Evolutionary conservation across 345 rosid species (phyloP), one percentile per base, ranked within the genome.

Genomic region (Camelina laxa): DNA sequence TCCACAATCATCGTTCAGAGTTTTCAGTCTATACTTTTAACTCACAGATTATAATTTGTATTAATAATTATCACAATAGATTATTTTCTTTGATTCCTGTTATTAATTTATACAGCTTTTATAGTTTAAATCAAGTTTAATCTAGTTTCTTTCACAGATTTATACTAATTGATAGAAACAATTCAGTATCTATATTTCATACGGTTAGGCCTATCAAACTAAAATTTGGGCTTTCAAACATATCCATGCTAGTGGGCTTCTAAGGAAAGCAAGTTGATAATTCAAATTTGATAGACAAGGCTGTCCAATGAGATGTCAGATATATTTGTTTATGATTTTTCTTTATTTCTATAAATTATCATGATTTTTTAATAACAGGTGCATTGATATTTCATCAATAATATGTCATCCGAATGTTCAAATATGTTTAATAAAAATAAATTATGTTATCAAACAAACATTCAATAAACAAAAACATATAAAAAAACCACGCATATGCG

Each of bases 341-440:
- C 27, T n/a, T 3, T 0, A 1, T 9, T 10, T 2, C 3, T 9
- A 8, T 3, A 17, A 10, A 58, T 45, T 47, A 70, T 70, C 59
- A 45, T 45, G 45, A 9, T 27, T n/a, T n/a, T n/a, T n/a, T n/a
- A n/a, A n/a, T n/a, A n/a, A 49, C 50, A 24, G 24, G 15, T 49
- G 49, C 75, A 60, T 16, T 60, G 24, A 70, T 72, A 62, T 62
- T 15, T 15, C 63, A 73, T 64, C 22, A 51, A 49, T 66, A 49
- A 22, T 24, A 24, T 17, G 17, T 30, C 59, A 60, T 24, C 59
- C 35, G 38, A 49, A 57, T 49, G 42, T 24, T 22, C 27, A 39
- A 41, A 53, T 51, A 62, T 39, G 27, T 31, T 31, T 12, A 50
- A 72, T 16, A 27, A 51, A 21, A 31, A 3, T 12, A 39, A 53